Evolutionary conservation across 2,329 filamentous ascomycete genomes (phyloP).

Genomic region (Xylaria sp.): DNA sequence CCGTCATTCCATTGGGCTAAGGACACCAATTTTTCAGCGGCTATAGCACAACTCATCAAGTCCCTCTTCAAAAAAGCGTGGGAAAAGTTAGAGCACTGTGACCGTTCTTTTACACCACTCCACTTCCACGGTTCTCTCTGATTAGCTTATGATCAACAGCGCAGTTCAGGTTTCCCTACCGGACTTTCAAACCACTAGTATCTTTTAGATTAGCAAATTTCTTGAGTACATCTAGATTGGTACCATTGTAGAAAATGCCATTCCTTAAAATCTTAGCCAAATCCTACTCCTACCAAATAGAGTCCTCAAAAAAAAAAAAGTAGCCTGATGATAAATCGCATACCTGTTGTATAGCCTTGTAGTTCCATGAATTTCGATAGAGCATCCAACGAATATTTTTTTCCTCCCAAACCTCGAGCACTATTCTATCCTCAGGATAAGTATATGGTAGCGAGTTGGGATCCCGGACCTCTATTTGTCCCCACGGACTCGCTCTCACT

Average conservation of each 20-base stretch:
- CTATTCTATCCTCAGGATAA: neutral
- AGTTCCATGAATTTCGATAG: neutral
- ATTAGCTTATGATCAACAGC: neutral
- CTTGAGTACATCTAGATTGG: neutral
- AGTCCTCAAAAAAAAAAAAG: neutral
- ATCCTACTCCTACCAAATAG: neutral
- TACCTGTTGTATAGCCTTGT: neutral
- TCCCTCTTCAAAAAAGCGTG: neutral
- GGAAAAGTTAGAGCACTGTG: neutral
- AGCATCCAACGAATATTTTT: neutral
- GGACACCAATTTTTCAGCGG: neutral
- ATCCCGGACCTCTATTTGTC: no score
- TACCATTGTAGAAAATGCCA: no score
- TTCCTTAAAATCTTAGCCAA: neutral
- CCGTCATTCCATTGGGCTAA: no score
- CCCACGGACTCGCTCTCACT: neutral
- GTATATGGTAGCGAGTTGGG: neutral
- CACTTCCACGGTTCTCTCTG: neutral
- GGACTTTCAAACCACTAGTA: conserved; percentile 5
- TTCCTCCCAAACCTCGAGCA: neutral
- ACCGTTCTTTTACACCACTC: neutral
- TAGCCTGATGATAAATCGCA: neutral
- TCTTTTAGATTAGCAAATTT: conserved; percentile 1
- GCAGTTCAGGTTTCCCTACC: neutral
- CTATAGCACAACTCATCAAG: neutral